These are phyloP conservation scores for Mortierella sp. DNA, from an alignment of 371 early-diverging fungal species.

Conservation along the genomic window DNA sequence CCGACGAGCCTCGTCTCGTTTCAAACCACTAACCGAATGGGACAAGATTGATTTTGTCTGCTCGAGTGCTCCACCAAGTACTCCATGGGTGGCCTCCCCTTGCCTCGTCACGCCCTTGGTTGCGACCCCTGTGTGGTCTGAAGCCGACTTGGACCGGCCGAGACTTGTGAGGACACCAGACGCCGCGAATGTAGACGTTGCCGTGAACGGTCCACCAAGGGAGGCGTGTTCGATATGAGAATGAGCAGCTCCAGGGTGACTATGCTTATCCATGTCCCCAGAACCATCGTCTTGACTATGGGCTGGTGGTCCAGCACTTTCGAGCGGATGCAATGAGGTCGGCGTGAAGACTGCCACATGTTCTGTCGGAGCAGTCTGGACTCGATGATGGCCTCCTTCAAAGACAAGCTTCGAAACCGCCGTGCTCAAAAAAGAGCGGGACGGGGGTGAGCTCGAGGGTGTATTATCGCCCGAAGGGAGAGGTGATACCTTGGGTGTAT, in stretches of 20 bases:
- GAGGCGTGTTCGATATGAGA: background rate
- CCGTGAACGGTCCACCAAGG: background rate
- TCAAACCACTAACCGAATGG: conserved; percentile 23
- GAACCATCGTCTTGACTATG: conserved; percentile 46
- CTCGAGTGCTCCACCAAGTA: conserved; percentile 42
- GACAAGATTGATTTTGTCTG: conserved; percentile 53
- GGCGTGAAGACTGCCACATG: conserved; percentile 47
- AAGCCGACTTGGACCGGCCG: conserved; percentile 46
- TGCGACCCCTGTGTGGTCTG: conserved; percentile 28
- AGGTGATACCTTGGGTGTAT: conserved; percentile 44
- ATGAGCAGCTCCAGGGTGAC: background rate
- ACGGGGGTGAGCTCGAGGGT: conserved; percentile 50
- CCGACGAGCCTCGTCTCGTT: conserved; percentile 41
- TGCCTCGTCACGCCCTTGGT: conserved; percentile 32
- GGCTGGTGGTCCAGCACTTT: conserved; percentile 19
- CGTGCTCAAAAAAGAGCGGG: conserved; percentile 28
- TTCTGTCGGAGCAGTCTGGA: conserved; percentile 48
- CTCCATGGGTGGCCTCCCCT: conserved; percentile 44
- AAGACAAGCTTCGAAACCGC: conserved; percentile 22
- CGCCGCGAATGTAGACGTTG: conserved; percentile 16
- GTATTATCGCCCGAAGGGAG: conserved; percentile 52
- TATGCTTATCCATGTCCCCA: conserved; percentile 26
- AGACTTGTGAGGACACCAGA: conserved; percentile 22
- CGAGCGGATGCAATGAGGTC: conserved; percentile 39
- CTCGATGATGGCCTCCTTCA: conserved; percentile 49